Percentiles rank a stretch among this genome's conserved stretches.
These are phyloP conservation scores for Drechslera avenae DNA, from an alignment of 2,329 filamentous ascomycete genomes.

Conservation along the genomic window DNA sequence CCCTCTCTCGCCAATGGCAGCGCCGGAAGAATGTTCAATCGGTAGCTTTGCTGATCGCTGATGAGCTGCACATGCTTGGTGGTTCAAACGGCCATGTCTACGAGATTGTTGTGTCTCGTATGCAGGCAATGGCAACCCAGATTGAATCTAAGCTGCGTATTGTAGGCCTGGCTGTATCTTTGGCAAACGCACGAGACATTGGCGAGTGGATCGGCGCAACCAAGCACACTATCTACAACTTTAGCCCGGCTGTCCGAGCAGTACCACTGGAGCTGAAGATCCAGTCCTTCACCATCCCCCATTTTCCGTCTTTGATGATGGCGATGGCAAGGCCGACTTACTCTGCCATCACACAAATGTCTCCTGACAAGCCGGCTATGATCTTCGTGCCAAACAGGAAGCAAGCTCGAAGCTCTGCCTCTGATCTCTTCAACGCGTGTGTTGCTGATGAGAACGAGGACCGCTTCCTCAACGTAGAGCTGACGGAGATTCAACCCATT, in stretches of 20 bases:
- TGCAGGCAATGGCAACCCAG: conserved; percentile 93
- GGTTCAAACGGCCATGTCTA: conserved; percentile 87
- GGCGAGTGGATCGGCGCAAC: conserved; percentile 98
- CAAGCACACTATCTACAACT: conserved; percentile 99
- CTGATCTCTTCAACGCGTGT: conserved; percentile 86
- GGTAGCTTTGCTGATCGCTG: conserved; percentile 89
- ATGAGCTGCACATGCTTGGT: conserved; percentile 92
- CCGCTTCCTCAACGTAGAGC: conserved; percentile 84
- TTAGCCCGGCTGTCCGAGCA: conserved; percentile 87
- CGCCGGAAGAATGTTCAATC: conserved; percentile 92
- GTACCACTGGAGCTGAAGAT: conserved; percentile 92
- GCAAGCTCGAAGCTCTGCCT: conserved; percentile 84
- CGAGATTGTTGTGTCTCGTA: conserved; percentile 94
- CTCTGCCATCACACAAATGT: conserved; percentile 83
- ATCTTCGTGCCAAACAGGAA: conserved; percentile 93
- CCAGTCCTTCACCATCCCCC: conserved; percentile 92
- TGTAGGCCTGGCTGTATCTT: conserved; percentile 85
- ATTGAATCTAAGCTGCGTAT: conserved; percentile 85
- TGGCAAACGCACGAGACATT: conserved; percentile 90
- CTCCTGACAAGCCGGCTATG: conserved; percentile 85
- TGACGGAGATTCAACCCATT: conserved; percentile 80
- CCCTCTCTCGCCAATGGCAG: conserved; percentile 94
- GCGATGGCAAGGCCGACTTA: conserved; percentile 97
- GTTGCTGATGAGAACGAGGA: conserved; percentile 90
- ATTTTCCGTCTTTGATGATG: conserved; percentile 97